Evolutionary conservation across 2,329 filamentous ascomycete genomes (phyloP).

Genomic region (Fusarium fracticaudum): DNA sequence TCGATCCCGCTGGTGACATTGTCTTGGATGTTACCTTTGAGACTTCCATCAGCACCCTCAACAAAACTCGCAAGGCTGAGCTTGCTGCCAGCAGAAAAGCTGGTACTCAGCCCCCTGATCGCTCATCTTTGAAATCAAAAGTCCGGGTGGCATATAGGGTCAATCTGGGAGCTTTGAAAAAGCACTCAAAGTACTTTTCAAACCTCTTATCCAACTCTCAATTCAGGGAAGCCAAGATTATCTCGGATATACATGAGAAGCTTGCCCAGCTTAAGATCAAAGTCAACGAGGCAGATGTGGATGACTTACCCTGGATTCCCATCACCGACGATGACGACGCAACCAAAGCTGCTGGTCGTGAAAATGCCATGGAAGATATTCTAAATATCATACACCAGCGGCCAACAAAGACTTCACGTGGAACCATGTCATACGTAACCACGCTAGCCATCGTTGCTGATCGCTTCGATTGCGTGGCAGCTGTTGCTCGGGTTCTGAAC

Average conservation of each 20-base stretch:
- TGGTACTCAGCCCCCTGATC: constrained; percentile 37
- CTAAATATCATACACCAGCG: constrained; percentile 71
- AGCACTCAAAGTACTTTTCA: constrained; percentile 75
- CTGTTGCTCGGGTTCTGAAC: constrained; percentile 64
- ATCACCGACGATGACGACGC: constrained; percentile 77
- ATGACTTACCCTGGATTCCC: constrained; percentile 68
- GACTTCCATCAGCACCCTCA: constrained; percentile 62
- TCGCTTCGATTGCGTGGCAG: constrained; percentile 72
- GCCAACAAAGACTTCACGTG: constrained; percentile 49
- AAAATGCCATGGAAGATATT: constrained; percentile 73
- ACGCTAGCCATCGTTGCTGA: constrained; percentile 77
- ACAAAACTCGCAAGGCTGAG: constrained; percentile 54
- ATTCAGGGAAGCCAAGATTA: constrained; percentile 69
- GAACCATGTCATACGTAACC: constrained; percentile 69
- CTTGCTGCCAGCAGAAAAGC: constrained; percentile 46
- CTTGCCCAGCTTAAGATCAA: constrained; percentile 59
- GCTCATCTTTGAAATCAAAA: constrained; percentile 49
- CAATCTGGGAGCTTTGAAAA: constrained; percentile 63
- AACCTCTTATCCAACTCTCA: constrained; percentile 70
- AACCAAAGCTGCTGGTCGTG: constrained; percentile 67
- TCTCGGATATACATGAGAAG: constrained; percentile 61
- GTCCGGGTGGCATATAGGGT: constrained; percentile 67
- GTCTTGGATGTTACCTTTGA: constrained; percentile 74
- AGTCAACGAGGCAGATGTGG: constrained; percentile 58
- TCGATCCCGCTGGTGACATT: constrained; percentile 69